Base-by-base conservation (phyloP, 2,329 filamentous ascomycete species). In the Tolypocladium tundrense region DNA sequence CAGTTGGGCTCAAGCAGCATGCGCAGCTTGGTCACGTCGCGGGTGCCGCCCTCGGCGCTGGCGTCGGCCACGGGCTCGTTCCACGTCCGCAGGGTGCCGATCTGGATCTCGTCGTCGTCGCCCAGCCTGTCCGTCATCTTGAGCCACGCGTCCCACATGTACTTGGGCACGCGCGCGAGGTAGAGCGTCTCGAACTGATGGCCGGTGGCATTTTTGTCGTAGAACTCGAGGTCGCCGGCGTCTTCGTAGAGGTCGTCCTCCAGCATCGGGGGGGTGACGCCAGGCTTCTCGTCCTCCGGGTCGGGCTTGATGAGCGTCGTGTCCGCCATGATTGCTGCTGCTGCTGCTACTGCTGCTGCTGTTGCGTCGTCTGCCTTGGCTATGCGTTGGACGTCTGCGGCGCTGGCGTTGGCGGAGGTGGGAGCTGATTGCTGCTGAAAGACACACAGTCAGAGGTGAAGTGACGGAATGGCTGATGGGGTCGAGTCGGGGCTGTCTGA, bases 91-190 rank as follows among this genome's bases (percentile, higher is more conserved):
- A 96, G 78, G 37, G 85, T 93, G 51, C 91, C 91, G 62, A 96
- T 83, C 69, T 88, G 82, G 62, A 96, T 88, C 73, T 92, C 88
- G 58, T 88, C 87, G 64, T 95, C 87, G 61, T 93, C 88, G 65
- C 90, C 87, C 16, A 95, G 74, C 63, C 86, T 80, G 54, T 75
- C 72, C 13, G 66, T 66, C 48, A 74, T 63, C 66, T 75, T 73
- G 59, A 77, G 74, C 89, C 91, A 95, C 51, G 86, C 82, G 64
- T 93, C 84, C 85, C 90, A 94, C 58, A 96, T 79, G 69, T 88
- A 88, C 62, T 85, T 85, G 24, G 91, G 91, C 50, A 96, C 79
- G 62, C 90, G 87, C 56, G 89, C 87, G 54, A 96, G 79, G 77
- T 90, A 95, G 57, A 83, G 74, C 45, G 72, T 77, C 61, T 75